A percentile compares a stretch with the other conserved stretches of the same genome.
Conservation (phyloP, 1,284 basidiomycete genomes). For the Vanrija pseudolonga region DNA sequence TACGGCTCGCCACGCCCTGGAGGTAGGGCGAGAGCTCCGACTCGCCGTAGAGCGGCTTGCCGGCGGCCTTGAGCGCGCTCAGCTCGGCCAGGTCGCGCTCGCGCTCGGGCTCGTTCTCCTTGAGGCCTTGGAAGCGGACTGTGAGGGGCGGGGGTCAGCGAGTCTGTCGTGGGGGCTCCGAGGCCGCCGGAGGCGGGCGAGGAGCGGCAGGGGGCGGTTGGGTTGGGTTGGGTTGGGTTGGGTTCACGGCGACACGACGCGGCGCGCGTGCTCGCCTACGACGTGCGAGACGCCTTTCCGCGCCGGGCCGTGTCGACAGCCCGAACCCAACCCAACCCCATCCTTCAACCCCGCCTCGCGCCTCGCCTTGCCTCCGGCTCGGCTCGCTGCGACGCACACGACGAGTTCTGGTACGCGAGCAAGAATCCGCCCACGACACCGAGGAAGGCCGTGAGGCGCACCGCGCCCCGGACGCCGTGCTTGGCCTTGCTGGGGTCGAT, state of each 20-base stretch:
- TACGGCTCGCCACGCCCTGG: slow-evolving; percentile 81
- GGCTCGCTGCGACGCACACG: slow-evolving; percentile 58
- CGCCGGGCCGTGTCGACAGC: too few species aligned
- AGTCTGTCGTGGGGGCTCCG: neutral
- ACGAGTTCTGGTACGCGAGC: slow-evolving; percentile 86
- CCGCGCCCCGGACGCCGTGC: slow-evolving; percentile 39
- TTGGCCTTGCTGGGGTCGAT: slow-evolving; percentile 42
- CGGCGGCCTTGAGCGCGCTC: slow-evolving; percentile 60
- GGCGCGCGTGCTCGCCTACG: too few species aligned
- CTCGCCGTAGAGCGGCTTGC: slow-evolving; percentile 79
- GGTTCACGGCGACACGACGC: too few species aligned
- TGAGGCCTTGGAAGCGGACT: slow-evolving; percentile 98
- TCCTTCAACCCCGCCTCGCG: neutral
- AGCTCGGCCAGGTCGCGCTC: slow-evolving; percentile 72
- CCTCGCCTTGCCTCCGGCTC: neutral
- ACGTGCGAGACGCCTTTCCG: too few species aligned
- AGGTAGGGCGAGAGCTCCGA: slow-evolving; percentile 80
- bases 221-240: too few species aligned
- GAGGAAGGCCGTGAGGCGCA: slow-evolving; percentile 57
- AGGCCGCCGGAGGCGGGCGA: neutral
- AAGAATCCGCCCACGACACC: slow-evolving; percentile 85
- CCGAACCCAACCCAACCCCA: too few species aligned
- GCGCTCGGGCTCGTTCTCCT: slow-evolving; percentile 82
- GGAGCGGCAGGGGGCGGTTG: too few species aligned
- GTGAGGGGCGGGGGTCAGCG: slow-evolving; percentile 6